A percentile compares a stretch with the other conserved stretches of the same genome.
phyloP scores from a whole-genome alignment of 176 grass and related monocot species.

The Olyra latifolia region DNA sequence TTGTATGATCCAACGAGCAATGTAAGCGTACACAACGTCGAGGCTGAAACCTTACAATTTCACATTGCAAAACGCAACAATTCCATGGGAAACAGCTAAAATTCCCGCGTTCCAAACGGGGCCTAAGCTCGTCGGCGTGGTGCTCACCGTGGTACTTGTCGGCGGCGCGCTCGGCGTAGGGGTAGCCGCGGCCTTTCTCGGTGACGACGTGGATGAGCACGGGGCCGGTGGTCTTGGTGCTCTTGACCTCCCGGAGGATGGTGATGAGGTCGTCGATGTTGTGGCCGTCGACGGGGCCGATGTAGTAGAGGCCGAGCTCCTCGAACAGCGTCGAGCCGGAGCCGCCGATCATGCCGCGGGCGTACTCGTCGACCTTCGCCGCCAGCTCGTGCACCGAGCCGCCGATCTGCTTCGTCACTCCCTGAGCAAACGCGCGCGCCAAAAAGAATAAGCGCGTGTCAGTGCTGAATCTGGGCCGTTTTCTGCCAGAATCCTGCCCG shows the following conservation, averaged over 20 bases:
- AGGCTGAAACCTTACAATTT: neutral
- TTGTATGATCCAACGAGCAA: neutral
- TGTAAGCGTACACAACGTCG: too few relatives aligned
- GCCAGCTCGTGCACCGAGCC: constrained; percentile 92
- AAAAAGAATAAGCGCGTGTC: neutral
- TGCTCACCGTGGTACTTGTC: constrained; percentile 94
- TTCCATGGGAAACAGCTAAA: too few relatives aligned
- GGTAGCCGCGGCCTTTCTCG: constrained; percentile 97
- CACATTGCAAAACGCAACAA: neutral
- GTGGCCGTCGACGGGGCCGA: constrained; percentile 95
- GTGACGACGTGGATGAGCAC: constrained; percentile 96
- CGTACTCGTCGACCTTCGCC: constrained; percentile 98
- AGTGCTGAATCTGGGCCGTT: neutral
- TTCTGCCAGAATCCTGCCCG: neutral
- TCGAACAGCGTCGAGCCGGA: constrained; percentile 81
- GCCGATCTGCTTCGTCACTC: constrained; percentile 90
- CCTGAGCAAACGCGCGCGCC: constrained; percentile 35
- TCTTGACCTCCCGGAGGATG: constrained; percentile 92
- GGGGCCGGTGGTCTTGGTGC: constrained; percentile 84
- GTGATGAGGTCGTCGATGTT: constrained; percentile 84
- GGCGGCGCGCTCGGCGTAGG: constrained; percentile 86
- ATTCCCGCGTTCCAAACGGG: too few relatives aligned
- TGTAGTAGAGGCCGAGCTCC: constrained; percentile 98
- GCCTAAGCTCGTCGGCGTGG: neutral
- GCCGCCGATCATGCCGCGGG: constrained; percentile 98